Evolutionary conservation across 2,329 filamentous ascomycete species (phyloP), one percentile per base, ranked within the genome.

Genomic region (Aurifilum marmelostoma): DNA sequence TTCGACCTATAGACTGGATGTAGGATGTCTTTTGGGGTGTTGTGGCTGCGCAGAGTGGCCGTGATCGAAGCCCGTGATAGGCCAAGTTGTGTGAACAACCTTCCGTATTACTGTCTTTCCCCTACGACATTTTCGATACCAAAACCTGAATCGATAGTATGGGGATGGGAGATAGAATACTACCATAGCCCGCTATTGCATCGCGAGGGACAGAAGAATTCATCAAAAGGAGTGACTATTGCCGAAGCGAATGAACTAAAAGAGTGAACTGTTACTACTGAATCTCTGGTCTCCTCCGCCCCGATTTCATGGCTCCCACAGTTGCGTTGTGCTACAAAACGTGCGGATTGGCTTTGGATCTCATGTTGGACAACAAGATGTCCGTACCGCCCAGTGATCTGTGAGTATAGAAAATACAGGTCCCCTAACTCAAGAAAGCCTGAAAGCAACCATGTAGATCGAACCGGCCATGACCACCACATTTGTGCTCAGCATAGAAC

Each of bases 141-240:
- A 27, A 27, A 24, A 1, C n/a, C 12, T 56, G 7, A 27, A 29
- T 29, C 27, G 24, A 2, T 39, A 39, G 9, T 7, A 39, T 39
- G 37, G n/a, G n/a, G n/a, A n/a, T n/a, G n/a, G n/a, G n/a, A n/a
- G n/a, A n/a, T 34, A 4, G 37, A 56, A 16, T 32, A 18, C 16
- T 29, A 18, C 24, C 4, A 18, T 18, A 32, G 12, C 52, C 12
- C 6, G 16, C 29, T 56, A 56, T 7, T 56, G 24, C 52, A 56
- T 56, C 27, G 32, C 14, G 29, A 56, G 11, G 27, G 52, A 29
- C 32, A 24, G 21, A 29, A 41, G 43, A 27, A 14, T 24, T 14
- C 5, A 34, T 64, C 43, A 18, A 64, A 66, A 61, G 1, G 65
- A 67, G 39, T 67, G 65, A 54, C 56, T 67, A 62, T 50, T 67